phyloP scores from a whole-genome alignment of 148 eudicot genomes.

The Silene conica region DNA sequence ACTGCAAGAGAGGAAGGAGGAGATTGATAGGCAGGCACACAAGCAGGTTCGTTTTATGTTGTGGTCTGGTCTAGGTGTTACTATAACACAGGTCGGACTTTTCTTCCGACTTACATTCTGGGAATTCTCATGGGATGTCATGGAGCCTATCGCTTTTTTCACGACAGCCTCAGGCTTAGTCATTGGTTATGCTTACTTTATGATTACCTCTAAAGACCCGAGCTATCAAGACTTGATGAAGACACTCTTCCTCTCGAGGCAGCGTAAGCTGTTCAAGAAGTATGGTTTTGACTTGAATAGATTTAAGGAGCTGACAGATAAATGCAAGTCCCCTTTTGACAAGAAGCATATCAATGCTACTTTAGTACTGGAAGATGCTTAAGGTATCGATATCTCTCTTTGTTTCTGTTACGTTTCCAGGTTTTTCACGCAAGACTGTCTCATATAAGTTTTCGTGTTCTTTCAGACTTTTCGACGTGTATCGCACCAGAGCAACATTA shows the following conservation, averaged over 20 bases:
- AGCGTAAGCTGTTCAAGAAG: constrained; percentile 78
- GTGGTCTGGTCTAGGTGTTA: constrained; percentile 74
- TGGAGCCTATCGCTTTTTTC: constrained; percentile 94
- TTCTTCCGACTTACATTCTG: constrained; percentile 93
- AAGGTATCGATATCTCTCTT: constrained; percentile 29
- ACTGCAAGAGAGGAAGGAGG: constrained; percentile 59
- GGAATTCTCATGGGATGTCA: constrained; percentile 98
- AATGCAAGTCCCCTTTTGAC: constrained; percentile 52
- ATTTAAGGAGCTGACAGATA: constrained; percentile 59
- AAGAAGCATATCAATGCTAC: constrained; percentile 36
- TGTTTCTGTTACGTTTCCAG: not conserved
- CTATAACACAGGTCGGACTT: constrained; percentile 60
- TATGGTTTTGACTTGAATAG: constrained; percentile 53
- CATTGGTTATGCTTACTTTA: constrained; percentile 75
- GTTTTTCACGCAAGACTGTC: no score
- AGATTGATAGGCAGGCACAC: constrained; percentile 73
- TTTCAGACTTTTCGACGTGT: constrained; percentile 8
- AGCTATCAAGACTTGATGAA: constrained; percentile 76
- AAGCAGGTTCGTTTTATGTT: constrained; percentile 74
- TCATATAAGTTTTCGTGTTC: not conserved
- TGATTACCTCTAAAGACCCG: constrained; percentile 81
- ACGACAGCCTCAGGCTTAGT: constrained; percentile 64
- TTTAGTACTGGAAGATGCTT: constrained; percentile 38
- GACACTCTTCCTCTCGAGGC: constrained; percentile 77
- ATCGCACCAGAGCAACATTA: constrained; percentile 1